Evolutionary conservation across 306 rosid species (phyloP).

Genomic region (Sicyos baderoa): DNA sequence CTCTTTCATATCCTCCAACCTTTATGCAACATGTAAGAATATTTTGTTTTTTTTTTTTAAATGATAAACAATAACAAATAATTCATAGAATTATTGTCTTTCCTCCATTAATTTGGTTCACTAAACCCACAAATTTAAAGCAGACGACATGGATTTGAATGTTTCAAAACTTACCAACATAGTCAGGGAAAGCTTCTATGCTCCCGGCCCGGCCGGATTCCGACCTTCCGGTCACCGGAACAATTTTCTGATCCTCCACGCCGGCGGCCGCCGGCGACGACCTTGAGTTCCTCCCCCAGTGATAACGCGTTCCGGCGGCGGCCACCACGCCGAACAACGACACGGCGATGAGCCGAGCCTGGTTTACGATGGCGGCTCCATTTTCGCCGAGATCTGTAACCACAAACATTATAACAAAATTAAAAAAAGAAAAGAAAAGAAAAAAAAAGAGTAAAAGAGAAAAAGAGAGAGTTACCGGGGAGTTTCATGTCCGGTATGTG

Average conservation of each 20-base stretch:
- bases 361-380: neutral
- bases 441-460: neutral
- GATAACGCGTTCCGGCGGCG: slow-evolving; percentile 20
- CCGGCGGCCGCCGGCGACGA: neutral
- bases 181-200: slow-evolving; percentile 59
- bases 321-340: slow-evolving; percentile 38
- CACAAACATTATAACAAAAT: neutral
- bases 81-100: no score
- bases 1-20: no score
- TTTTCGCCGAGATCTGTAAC: neutral
- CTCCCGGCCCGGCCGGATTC: slow-evolving; percentile 49
- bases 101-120: no score
- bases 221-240: slow-evolving; percentile 32
- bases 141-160: no score
- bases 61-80: no score
- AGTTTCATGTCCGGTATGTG: neutral
- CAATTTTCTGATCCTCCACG: slow-evolving; percentile 16
- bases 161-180: slow-evolving; percentile 38
- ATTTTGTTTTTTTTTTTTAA: no score
- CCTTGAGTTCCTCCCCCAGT: slow-evolving; percentile 15
- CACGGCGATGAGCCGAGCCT: slow-evolving; percentile 8
- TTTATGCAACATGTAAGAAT: no score
- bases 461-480: neutral
- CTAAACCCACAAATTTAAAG: no score
- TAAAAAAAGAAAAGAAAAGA: neutral